Conservation (phyloP, 2,329 filamentous ascomycete species). For the Aspergillus ochraceus region DNA sequence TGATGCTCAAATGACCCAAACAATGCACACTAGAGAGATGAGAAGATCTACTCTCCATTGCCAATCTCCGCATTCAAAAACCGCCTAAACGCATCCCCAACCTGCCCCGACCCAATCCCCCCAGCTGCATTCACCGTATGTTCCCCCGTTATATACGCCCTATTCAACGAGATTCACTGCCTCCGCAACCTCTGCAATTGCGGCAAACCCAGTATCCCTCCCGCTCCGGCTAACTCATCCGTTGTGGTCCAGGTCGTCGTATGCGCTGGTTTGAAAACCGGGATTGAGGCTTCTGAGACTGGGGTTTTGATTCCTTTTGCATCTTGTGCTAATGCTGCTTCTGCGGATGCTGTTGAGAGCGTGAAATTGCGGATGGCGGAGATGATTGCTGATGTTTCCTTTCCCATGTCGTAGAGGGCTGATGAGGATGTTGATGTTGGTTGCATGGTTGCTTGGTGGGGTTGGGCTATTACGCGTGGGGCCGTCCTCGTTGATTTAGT, state of each 20-base stretch:
- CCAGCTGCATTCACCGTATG: slow-evolving; percentile 37
- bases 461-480: slow-evolving; percentile 32
- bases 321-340: slow-evolving; percentile 31
- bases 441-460: slow-evolving; percentile 46
- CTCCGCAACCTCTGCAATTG: slow-evolving; percentile 44
- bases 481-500: not conserved
- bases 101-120: slow-evolving; percentile 33
- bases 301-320: slow-evolving; percentile 34
- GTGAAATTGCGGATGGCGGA: slow-evolving; percentile 44
- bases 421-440: slow-evolving; percentile 40
- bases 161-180: slow-evolving; percentile 49
- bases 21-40: too few relatives aligned
- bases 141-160: slow-evolving; percentile 38
- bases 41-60: slow-evolving; percentile 20
- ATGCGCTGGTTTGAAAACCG: slow-evolving; percentile 40
- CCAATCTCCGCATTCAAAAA: slow-evolving; percentile 48
- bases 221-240: slow-evolving; percentile 44
- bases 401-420: slow-evolving; percentile 47
- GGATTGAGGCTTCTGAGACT: slow-evolving; percentile 30
- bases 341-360: slow-evolving; percentile 38
- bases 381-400: slow-evolving; percentile 43
- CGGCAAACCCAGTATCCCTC: slow-evolving; percentile 42
- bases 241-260: slow-evolving; percentile 38
- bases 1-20: too few relatives aligned
- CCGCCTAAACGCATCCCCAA: slow-evolving; percentile 47